Base-by-base conservation (phyloP, 148 eudicot species). In the Camellia japonica region DNA sequence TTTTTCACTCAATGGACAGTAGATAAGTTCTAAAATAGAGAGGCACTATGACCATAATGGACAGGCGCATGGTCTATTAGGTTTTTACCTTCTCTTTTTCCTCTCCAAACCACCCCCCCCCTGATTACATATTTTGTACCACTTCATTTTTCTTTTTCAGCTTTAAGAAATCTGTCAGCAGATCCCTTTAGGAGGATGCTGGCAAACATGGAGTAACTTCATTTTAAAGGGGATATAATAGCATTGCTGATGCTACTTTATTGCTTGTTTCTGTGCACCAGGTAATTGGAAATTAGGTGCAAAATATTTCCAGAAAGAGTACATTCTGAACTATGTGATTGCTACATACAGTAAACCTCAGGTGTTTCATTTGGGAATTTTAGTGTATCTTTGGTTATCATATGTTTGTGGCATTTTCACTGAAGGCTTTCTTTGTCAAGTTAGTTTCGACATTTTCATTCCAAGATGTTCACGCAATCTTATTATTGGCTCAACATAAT, bases 261-360 rank as follows among this genome's bases (percentile, higher is more conserved):
- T 55, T 73, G 63, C 38, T 68, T 68, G 49, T 78, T 4, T 61
- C 9, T 76, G 43, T 76, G 71, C 78, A 76, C 73, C 91, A 94
- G 98, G 93, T 81, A 80, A 85, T 71, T 93, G 96, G 97, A 90
- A 80, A 84, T 78, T 76, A 63, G 94, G 94, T 79, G 94, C 94
- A 51, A 12, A 87, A 61, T 95, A 79, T 88, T 93, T 93, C 85
- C 47, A 85, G 51, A 88, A 80, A 68, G 91, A 89, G 85, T 95
- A 87, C 68, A 90, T 76, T 68, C 80, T 95, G 85, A 90, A 91
- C 87, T 95, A 91, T 86, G 75, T 95, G 80, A 84, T 95, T 85
- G 97, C 97, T 78, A 93, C 97, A 63, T 89, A 86, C 85, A 87
- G 83, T 66, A 95, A 95, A 86, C 90, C 91, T 66, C 97, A 93